phyloP scores from a whole-genome alignment of 768 basidiomycete genomes.

The Termitomyces eurrhizus region DNA sequence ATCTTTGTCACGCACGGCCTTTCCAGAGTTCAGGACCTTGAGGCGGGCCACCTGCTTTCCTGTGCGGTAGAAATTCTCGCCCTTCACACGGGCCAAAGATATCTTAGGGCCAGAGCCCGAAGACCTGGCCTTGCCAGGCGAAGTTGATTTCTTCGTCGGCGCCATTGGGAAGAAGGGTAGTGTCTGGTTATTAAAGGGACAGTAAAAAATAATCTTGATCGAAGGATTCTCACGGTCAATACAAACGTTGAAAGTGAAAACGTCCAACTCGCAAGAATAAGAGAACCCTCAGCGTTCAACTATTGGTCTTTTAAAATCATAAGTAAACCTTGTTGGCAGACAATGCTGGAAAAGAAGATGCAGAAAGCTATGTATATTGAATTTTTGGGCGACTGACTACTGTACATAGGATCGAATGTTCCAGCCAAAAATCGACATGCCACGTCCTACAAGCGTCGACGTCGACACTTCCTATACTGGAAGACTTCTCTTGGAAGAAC shows the following conservation, averaged over 20 bases:
- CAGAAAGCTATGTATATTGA: neutral
- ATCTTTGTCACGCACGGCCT: conserved; percentile 84
- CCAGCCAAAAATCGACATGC: conserved; percentile 62
- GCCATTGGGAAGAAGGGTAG: conserved; percentile 28
- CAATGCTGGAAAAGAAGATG: neutral
- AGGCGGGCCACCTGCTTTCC: conserved; percentile 80
- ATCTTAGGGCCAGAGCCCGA: conserved; percentile 45
- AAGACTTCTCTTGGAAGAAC: conserved; percentile 46
- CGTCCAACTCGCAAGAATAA: no score
- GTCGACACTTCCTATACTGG: conserved; percentile 69
- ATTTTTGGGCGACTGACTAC: neutral
- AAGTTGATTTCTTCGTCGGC: conserved; percentile 32
- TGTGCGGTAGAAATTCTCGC: conserved; percentile 98
- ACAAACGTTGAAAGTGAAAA: no score
- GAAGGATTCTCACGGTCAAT: conserved; percentile 15
- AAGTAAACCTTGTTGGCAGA: no score
- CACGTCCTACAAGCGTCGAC: conserved; percentile 39
- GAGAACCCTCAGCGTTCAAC: no score
- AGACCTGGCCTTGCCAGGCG: conserved; percentile 38
- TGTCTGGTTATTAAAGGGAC: neutral
- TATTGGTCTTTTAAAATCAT: neutral
- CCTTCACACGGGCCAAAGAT: conserved; percentile 71
- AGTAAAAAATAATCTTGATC: conserved; percentile 17
- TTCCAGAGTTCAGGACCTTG: conserved; percentile 92
- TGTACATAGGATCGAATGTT: conserved; percentile 28